Conservation (phyloP, 805 yeast species). For the Suhomyces kilbournensis region DNA sequence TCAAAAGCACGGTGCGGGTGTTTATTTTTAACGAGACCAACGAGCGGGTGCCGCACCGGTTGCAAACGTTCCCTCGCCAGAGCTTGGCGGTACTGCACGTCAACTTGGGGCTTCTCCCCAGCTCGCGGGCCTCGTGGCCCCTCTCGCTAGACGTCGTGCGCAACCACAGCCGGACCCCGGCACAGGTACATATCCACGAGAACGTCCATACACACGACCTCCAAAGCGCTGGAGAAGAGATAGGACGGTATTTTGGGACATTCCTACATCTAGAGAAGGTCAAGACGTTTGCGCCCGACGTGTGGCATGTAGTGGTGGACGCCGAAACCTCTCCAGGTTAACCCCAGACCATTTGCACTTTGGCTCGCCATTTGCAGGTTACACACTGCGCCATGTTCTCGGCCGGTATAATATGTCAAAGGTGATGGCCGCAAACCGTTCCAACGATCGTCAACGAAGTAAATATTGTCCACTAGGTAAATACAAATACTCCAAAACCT, state of each 20-base stretch:
- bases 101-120: constrained; percentile 77
- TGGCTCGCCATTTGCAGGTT: no score
- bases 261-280: constrained; percentile 55
- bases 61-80: constrained; percentile 17
- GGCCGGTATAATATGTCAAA: background rate
- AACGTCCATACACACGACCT: constrained; percentile 54
- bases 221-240: constrained; percentile 22
- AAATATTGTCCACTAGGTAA: no score
- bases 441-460: background rate
- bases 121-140: constrained; percentile 62
- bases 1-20: constrained; percentile 24
- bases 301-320: constrained; percentile 67
- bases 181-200: constrained; percentile 65
- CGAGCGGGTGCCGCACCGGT: constrained; percentile 44
- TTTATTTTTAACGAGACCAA: constrained; percentile 66
- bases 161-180: constrained; percentile 3
- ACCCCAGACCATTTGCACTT: no score
- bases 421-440: background rate
- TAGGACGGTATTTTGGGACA: constrained; percentile 8
- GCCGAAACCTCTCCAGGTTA: no score
- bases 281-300: constrained; percentile 85
- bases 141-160: constrained; percentile 31
- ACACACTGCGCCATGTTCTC: constrained; percentile 1
- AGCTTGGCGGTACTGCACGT: constrained; percentile 49
- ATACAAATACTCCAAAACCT: no score